Evolutionary conservation across 768 basidiomycete genomes (phyloP).

Genomic region (Serendipita vermifera): DNA sequence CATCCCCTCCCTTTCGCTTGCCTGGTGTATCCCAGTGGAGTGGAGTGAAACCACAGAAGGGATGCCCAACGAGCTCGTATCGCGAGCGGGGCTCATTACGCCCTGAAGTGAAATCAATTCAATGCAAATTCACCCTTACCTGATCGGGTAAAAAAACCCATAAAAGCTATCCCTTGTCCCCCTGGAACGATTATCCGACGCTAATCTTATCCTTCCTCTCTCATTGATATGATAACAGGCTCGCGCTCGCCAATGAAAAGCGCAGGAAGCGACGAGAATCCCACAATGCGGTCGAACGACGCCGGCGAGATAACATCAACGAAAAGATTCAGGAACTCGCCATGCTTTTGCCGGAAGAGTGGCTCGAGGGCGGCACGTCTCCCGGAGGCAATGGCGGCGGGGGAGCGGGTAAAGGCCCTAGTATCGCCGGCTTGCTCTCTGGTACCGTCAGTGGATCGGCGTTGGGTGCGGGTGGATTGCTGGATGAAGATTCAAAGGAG

Average conservation of each 20-base stretch:
- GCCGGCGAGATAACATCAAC: slow-evolving; percentile 85
- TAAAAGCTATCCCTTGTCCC: too few relatives aligned
- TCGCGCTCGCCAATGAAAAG: slow-evolving; percentile 65
- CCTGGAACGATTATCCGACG: too few relatives aligned
- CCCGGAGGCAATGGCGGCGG: not conserved
- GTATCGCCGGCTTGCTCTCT: slow-evolving; percentile 9
- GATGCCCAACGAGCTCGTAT: too few relatives aligned
- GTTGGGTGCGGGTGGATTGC: not conserved
- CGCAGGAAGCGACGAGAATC: slow-evolving; percentile 66
- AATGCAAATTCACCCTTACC: too few relatives aligned
- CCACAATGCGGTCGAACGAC: slow-evolving; percentile 85
- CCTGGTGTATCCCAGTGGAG: too few relatives aligned
- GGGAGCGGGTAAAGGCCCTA: not conserved
- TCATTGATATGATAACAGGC: slow-evolving; percentile 21
- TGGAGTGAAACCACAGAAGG: too few relatives aligned
- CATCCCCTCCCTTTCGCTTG: not conserved
- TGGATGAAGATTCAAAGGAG: slow-evolving; percentile 15
- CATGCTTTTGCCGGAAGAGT: slow-evolving; percentile 73
- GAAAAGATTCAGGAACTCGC: slow-evolving; percentile 88
- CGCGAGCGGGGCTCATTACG: too few relatives aligned
- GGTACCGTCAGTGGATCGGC: slow-evolving; percentile 11
- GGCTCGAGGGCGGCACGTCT: slow-evolving; percentile 39
- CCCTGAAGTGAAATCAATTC: too few relatives aligned
- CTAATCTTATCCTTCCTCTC: not conserved
- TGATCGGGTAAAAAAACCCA: too few relatives aligned